Conservation (phyloP, 2,329 filamentous ascomycete genomes). For the Cladobotryum protrusum region DNA sequence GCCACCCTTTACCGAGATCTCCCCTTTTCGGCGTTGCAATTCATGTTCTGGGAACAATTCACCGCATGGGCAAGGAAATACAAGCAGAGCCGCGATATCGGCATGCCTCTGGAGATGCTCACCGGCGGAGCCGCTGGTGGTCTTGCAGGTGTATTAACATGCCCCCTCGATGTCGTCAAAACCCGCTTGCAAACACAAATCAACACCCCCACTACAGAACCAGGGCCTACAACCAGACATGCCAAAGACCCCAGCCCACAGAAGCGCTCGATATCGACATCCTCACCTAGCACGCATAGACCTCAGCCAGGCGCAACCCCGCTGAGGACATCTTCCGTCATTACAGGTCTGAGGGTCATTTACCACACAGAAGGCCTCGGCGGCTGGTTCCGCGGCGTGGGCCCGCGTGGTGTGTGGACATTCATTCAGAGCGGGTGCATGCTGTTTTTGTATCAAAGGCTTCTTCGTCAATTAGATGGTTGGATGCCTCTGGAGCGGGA, state of each 20-base stretch:
- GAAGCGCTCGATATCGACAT: conserved; percentile 77
- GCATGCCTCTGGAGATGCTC: conserved; percentile 74
- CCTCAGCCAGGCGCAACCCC: conserved; percentile 71
- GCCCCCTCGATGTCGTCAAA: conserved; percentile 95
- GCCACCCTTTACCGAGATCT: conserved; percentile 91
- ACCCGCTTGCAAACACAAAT: conserved; percentile 93
- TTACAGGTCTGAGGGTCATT: conserved; percentile 77
- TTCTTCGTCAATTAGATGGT: conserved; percentile 69
- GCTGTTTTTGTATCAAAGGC: conserved; percentile 88
- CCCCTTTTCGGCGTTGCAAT: conserved; percentile 92
- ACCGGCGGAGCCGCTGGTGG: conserved; percentile 88
- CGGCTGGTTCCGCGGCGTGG: conserved; percentile 92
- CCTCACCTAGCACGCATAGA: conserved; percentile 77
- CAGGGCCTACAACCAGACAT: conserved; percentile 19
- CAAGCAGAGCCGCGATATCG: conserved; percentile 77
- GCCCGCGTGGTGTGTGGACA: conserved; percentile 90
- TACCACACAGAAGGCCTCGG: conserved; percentile 82
- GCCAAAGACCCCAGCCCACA: conserved; percentile 40
- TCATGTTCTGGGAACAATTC: conserved; percentile 97
- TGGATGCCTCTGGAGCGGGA: conserved; percentile 26
- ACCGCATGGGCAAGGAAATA: conserved; percentile 73
- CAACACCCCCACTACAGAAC: conserved; percentile 16
- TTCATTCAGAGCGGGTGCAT: conserved; percentile 96
- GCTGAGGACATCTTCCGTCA: conserved; percentile 83
- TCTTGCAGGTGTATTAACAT: conserved; percentile 88